Evolutionary conservation across 306 rosid genomes (phyloP).

Genomic region (Aeschynomene evenia): DNA sequence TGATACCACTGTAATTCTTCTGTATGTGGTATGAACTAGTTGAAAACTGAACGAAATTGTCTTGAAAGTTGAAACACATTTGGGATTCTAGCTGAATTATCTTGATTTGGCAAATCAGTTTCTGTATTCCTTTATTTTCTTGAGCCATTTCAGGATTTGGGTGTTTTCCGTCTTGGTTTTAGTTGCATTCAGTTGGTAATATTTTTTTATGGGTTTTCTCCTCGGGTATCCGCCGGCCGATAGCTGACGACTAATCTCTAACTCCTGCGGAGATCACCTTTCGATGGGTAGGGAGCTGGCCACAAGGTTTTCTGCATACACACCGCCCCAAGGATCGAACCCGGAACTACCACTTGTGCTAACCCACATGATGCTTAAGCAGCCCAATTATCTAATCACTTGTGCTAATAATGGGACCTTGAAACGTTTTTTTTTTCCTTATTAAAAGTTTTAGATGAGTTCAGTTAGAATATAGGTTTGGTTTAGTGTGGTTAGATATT

Average conservation of each 20-base stretch:
- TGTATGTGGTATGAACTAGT: not conserved
- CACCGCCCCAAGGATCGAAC: no score
- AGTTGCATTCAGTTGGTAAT: not conserved
- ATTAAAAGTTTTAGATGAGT: not conserved
- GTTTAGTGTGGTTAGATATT: not conserved
- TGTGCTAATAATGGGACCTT: no score
- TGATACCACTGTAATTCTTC: not conserved
- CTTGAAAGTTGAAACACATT: not conserved
- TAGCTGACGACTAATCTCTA: no score
- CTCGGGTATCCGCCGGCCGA: no score
- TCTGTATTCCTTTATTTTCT: not conserved
- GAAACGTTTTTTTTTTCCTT: not conserved
- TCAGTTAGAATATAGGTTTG: not conserved
- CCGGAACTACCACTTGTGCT: no score
- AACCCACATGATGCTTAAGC: no score
- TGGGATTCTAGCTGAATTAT: not conserved
- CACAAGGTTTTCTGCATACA: no score
- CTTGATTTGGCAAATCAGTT: slow-evolving; percentile 1
- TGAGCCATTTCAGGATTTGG: not conserved
- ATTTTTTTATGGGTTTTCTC: no score
- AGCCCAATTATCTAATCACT: no score
- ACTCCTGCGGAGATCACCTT: no score
- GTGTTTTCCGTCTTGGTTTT: not conserved
- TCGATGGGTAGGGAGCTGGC: no score
- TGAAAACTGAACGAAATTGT: not conserved